phyloP scores from a whole-genome alignment of 2,329 filamentous ascomycete species.

The Plectosphaerella plurivora region DNA sequence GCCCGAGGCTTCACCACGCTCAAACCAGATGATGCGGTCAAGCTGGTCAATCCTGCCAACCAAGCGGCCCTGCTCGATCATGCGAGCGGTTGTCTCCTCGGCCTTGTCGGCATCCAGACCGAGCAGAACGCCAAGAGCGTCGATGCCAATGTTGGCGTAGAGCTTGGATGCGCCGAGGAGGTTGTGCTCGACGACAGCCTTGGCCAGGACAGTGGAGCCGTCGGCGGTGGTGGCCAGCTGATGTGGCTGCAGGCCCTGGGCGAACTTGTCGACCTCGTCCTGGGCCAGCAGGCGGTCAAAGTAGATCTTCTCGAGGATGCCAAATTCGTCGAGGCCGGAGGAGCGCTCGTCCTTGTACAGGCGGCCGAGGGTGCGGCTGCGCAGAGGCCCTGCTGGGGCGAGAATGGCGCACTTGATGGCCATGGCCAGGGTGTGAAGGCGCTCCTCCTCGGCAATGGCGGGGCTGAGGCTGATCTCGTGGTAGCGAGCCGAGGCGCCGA shows the following conservation, averaged over 20 bases:
- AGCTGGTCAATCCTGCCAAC: slow-evolving; percentile 93
- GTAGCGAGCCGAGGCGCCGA: slow-evolving; percentile 84
- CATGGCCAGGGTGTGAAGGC: slow-evolving; percentile 76
- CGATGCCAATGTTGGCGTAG: slow-evolving; percentile 73
- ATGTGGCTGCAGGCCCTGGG: slow-evolving; percentile 74
- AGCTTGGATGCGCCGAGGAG: slow-evolving; percentile 77
- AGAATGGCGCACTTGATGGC: slow-evolving; percentile 91
- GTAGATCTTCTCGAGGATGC: slow-evolving; percentile 97
- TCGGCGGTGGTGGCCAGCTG: slow-evolving; percentile 88
- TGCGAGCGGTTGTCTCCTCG: slow-evolving; percentile 85
- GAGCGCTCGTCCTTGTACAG: slow-evolving; percentile 93
- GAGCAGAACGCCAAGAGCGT: slow-evolving; percentile 70
- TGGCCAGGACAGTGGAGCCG: slow-evolving; percentile 86
- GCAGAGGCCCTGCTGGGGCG: slow-evolving; percentile 81
- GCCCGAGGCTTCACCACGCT: slow-evolving; percentile 65
- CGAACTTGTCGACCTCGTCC: slow-evolving; percentile 82
- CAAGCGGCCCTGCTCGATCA: slow-evolving; percentile 92
- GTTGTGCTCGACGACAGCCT: slow-evolving; percentile 95
- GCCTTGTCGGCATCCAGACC: slow-evolving; percentile 76
- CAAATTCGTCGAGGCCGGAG: slow-evolving; percentile 69
- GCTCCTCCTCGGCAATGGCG: slow-evolving; percentile 79
- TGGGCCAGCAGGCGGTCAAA: slow-evolving; percentile 78
- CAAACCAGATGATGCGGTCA: slow-evolving; percentile 81
- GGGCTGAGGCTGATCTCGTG: slow-evolving; percentile 77
- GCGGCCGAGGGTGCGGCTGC: slow-evolving; percentile 73